Evolutionary conservation across 257 asterid species (phyloP), one percentile per base, ranked within the genome.

Genomic region (Nicotiana tabacum): DNA sequence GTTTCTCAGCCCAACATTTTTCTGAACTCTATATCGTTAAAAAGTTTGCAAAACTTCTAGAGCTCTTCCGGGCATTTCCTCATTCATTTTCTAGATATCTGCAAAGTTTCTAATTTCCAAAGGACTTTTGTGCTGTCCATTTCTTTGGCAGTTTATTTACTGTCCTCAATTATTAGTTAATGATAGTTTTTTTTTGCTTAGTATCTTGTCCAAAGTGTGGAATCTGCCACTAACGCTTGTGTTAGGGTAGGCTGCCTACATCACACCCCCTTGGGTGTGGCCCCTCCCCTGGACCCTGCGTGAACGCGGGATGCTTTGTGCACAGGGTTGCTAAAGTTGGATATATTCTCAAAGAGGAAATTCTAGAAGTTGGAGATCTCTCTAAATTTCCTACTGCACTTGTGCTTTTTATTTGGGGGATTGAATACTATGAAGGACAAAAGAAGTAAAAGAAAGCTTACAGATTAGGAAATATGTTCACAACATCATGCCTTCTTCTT

Each of bases 1-100:
- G 99, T 86, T 66, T 55, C 66, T 58, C 81, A 53, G 61, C 65
- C 66, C 24, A 82, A 65, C 82, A 81, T 67, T 77, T 15, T 82
- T 80, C 27, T 62, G 53, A 27, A 2, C 74, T 21, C 78, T 55
- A 51, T 35, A 15, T 65, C 39, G 24, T 48, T 68, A 18, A 48
- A 60, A 15, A 68, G 21, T 80, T 77, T 17, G 33, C 74, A 74
- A 27, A 67, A 17, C n/a, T 24, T 29, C 39, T 29, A 29, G 13
- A 29, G n/a, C 70, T 29, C 70, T 29, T 29, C 39, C 30, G 9
- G 30, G n/a, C 9, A 29, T 65, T 65, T 24, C 70, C 39, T 29
- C n/a, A 7, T 65, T 65, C 11, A 62, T 62, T 35, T 15, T 62
- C 67, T 65, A 29, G n/a, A 11, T 65, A 65, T 65, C 69, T 11